These are phyloP conservation scores for Paxillus involutus DNA, from an alignment of 768 basidiomycete species.

Conservation along the genomic window DNA sequence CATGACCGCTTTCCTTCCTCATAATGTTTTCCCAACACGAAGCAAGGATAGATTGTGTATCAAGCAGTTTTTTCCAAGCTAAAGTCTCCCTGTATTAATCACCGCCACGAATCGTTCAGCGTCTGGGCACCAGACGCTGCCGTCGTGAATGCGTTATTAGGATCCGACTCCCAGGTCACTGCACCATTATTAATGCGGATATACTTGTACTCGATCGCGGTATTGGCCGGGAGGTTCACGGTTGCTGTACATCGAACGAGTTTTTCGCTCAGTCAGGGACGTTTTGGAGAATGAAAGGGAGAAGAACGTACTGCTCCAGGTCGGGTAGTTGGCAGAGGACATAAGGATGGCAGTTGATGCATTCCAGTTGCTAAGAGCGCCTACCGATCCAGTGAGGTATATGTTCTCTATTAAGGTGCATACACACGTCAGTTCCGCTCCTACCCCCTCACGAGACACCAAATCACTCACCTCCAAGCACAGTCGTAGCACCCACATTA, in stretches of 20 bases:
- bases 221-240: constrained; percentile 56
- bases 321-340: constrained; percentile 57
- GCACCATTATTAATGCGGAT: constrained; percentile 54
- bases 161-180: constrained; percentile 71
- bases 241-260: constrained; percentile 42
- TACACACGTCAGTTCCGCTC: neutral
- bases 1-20: neutral
- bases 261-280: constrained; percentile 7
- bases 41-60: no score
- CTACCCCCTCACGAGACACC: no score
- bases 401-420: constrained; percentile 53
- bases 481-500: constrained; percentile 60
- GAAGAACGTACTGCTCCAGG: constrained; percentile 59
- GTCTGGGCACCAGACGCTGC: constrained; percentile 40
- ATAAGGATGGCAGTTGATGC: constrained; percentile 55
- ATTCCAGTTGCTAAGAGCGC: constrained; percentile 60
- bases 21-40: neutral
- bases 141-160: constrained; percentile 56
- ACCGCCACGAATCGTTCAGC: constrained; percentile 46
- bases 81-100: neutral
- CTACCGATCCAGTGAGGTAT: constrained; percentile 61
- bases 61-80: no score
- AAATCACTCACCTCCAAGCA: constrained; percentile 47
- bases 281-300: constrained; percentile 1
- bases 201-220: constrained; percentile 69